Conservation (phyloP, 345 rosid species). For the Pugionium dolabratum region DNA sequence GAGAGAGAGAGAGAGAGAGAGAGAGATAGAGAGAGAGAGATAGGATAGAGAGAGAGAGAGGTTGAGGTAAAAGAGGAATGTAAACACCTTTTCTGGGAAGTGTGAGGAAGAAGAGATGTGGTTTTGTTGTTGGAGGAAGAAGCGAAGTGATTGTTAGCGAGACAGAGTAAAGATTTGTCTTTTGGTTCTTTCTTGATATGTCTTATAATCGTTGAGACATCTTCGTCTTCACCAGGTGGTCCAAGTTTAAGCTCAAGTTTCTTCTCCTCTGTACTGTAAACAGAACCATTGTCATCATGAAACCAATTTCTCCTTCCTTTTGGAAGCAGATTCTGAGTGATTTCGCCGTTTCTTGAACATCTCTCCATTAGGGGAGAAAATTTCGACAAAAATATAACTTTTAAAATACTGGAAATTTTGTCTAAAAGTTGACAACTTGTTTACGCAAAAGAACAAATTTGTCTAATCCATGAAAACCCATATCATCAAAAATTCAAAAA, state of each 20-base stretch:
- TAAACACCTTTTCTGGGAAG: slow-evolving; percentile 31
- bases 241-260: slow-evolving; percentile 95
- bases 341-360: slow-evolving; percentile 50
- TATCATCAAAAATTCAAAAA: neutral
- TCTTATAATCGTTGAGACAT: slow-evolving; percentile 39
- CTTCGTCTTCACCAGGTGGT: slow-evolving; percentile 62
- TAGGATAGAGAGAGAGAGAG: no score
- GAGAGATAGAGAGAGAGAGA: no score
- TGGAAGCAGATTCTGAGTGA: slow-evolving; percentile 54
- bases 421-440: slow-evolving; percentile 16
- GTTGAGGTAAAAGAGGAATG: no score
- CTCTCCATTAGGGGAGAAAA: slow-evolving; percentile 44
- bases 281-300: slow-evolving; percentile 27
- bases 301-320: slow-evolving; percentile 49
- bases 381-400: neutral
- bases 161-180: slow-evolving; percentile 49
- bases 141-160: slow-evolving; percentile 29
- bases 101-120: slow-evolving; percentile 15
- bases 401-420: no score
- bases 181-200: slow-evolving; percentile 41
- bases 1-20: no score
- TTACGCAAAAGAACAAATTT: slow-evolving; percentile 3
- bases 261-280: slow-evolving; percentile 57
- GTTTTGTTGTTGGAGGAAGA: slow-evolving; percentile 26
- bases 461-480: neutral